A percentile compares a stretch with the other conserved stretches of the same genome.
Evolutionary conservation across 2,329 filamentous ascomycete species (phyloP).

Genomic region (Neofusicoccum kwambonambiense): DNA sequence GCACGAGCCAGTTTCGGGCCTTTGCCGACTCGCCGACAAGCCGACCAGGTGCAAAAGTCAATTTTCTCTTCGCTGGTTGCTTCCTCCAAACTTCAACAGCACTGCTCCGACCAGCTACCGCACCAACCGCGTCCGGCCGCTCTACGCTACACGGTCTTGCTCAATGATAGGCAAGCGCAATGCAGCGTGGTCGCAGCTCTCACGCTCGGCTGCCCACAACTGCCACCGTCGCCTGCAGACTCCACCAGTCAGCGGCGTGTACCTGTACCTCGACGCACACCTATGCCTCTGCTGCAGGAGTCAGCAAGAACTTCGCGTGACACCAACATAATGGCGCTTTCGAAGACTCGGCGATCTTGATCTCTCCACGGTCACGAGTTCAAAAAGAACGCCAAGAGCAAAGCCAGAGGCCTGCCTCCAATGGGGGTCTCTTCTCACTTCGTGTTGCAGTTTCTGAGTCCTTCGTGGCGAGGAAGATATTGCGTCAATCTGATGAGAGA

Average conservation of each 20-base stretch:
- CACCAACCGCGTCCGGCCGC: background rate
- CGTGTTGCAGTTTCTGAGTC: constrained; percentile 83
- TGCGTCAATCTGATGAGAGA: constrained; percentile 90
- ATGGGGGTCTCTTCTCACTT: constrained; percentile 72
- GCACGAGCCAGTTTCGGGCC: background rate
- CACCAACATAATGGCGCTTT: constrained; percentile 64
- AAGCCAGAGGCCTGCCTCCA: constrained; percentile 69
- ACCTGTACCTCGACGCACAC: constrained; percentile 19
- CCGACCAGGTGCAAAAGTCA: background rate
- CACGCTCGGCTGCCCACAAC: no score
- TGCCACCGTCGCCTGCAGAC: no score
- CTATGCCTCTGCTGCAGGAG: background rate
- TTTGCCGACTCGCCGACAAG: background rate
- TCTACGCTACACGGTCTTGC: background rate
- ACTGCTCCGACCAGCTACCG: background rate
- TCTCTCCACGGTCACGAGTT: constrained; percentile 74
- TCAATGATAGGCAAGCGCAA: no score
- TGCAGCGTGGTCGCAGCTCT: no score
- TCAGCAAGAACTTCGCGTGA: background rate
- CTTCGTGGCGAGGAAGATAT: constrained; percentile 70
- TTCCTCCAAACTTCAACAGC: background rate
- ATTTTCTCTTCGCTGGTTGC: background rate
- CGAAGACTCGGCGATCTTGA: constrained; percentile 79
- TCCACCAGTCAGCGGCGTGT: background rate
- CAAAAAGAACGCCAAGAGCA: constrained; percentile 82